phyloP scores from a whole-genome alignment of 2,329 filamentous ascomycete species.

The Fusarium circinatum region DNA sequence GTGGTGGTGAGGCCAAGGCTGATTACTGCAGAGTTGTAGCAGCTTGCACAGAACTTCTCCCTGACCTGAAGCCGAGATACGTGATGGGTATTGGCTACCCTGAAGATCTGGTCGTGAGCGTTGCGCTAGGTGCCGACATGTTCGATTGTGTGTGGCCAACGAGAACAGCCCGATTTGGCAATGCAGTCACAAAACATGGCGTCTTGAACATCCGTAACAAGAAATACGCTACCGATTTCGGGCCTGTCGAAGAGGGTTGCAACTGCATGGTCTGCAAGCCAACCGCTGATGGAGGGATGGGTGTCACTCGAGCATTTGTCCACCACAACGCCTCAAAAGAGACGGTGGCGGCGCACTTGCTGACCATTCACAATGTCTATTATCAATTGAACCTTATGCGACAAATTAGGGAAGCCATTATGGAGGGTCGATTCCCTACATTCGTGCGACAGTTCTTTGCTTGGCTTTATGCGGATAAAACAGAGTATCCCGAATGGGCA shows the following conservation, averaged over 20 bases:
- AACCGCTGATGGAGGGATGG: conserved; percentile 74
- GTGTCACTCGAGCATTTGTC: conserved; percentile 87
- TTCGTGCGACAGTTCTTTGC: conserved; percentile 84
- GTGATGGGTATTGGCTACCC: conserved; percentile 99
- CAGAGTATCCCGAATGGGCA: conserved; percentile 84
- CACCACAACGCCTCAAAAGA: conserved; percentile 94
- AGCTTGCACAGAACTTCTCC: conserved; percentile 85
- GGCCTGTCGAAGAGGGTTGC: conserved; percentile 84
- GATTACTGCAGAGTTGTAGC: conserved; percentile 92
- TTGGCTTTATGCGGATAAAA: conserved; percentile 70
- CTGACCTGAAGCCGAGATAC: conserved; percentile 93
- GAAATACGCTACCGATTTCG: conserved; percentile 80
- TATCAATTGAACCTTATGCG: conserved; percentile 90
- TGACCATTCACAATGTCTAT: conserved; percentile 96
- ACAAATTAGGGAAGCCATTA: conserved; percentile 77
- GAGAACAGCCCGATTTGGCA: conserved; percentile 93
- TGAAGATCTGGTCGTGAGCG: conserved; percentile 92
- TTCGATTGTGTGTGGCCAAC: conserved; percentile 99
- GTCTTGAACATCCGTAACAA: conserved; percentile 86
- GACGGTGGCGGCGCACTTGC: conserved; percentile 84
- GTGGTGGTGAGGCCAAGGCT: conserved; percentile 92
- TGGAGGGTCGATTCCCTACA: conserved; percentile 81
- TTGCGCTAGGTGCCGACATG: conserved; percentile 97
- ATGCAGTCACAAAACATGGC: conserved; percentile 84
- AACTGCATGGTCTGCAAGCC: conserved; percentile 80